Conservation (phyloP, 1,139 yeast species). For the Sugiyamaella sp. region DNA sequence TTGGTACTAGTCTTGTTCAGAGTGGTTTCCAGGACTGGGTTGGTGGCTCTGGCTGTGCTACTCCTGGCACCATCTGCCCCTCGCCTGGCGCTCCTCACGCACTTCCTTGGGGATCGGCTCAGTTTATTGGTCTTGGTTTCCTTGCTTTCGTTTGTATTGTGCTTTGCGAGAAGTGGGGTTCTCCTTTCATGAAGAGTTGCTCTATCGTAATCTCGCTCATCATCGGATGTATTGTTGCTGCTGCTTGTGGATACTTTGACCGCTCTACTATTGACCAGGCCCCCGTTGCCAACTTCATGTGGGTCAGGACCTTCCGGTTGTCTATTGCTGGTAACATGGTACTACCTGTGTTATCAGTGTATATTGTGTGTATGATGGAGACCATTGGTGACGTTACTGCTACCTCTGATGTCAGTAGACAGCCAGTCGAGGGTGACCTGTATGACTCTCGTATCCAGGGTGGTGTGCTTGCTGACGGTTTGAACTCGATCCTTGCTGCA, state of each 20-base stretch:
- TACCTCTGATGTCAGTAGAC: slow-evolving; percentile 83
- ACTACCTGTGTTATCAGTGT: slow-evolving; percentile 80
- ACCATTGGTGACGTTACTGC: slow-evolving; percentile 94
- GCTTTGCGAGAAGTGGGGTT: slow-evolving; percentile 80
- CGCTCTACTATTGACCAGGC: slow-evolving; percentile 60
- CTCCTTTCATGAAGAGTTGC: slow-evolving; percentile 94
- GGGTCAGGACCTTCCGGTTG: slow-evolving; percentile 83
- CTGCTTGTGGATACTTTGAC: slow-evolving; percentile 83
- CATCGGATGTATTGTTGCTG: slow-evolving; percentile 89
- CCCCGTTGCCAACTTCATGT: slow-evolving; percentile 80
- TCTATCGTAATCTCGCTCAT: slow-evolving; percentile 83
- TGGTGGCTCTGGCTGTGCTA: slow-evolving; percentile 70
- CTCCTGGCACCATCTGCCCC: slow-evolving; percentile 49
- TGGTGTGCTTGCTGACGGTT: slow-evolving; percentile 80
- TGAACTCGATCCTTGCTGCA: slow-evolving; percentile 72
- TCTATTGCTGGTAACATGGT: slow-evolving; percentile 80
- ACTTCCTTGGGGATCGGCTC: slow-evolving; percentile 81
- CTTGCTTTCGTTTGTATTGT: slow-evolving; percentile 73
- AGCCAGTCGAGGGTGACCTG: slow-evolving; percentile 75
- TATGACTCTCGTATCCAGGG: slow-evolving; percentile 90
- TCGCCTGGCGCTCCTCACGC: slow-evolving; percentile 53
- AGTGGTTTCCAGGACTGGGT: slow-evolving; percentile 82
- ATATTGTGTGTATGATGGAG: slow-evolving; percentile 81
- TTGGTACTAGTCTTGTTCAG: slow-evolving; percentile 69
- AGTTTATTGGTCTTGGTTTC: slow-evolving; percentile 84